Evolutionary conservation across 164 flowering plant species (phyloP), one percentile per base, ranked within the genome.

Genomic region (Stephania japonica): DNA sequence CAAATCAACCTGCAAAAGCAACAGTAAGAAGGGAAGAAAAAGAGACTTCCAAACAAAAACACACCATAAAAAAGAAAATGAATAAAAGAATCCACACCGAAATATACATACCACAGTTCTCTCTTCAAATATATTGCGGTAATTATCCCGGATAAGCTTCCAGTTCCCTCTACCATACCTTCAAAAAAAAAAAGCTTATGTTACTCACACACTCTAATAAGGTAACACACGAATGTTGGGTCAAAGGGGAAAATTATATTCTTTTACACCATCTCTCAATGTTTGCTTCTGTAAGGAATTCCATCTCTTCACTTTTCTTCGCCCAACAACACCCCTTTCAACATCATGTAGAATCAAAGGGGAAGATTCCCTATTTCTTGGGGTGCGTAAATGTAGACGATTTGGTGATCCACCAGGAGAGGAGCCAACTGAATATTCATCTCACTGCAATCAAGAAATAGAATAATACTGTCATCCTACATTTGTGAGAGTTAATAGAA

Each of bases 81-180:
- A n/a, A n/a, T n/a, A n/a, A n/a, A n/a, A 70, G 6, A 56, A 69
- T 8, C 69, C 7, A 42, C 11, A 32, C n/a, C 18, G n/a, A 56
- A 5, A 56, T 56, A 11, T 56, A 68, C 9, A 72, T 80, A 91
- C 96, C 81, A 78, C 85, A 12, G 89, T 90, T 81, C 95, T 84
- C 21, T 77, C 90, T 23, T 80, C 81, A 77, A 92, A 92, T 64
- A 80, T 70, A 0, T 83, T 84, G 61, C 72, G 78, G 64, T 83
- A 76, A 12, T 63, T 13, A 24, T 72, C 75, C 23, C 85, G 73
- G 42, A 92, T 92, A 21, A 74, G 14, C 77, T 83, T 89, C 97
- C 97, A 91, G 56, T 82, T 87, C 71, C 94, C 97, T 78, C 14
- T 75, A 10, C 94, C 93, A 73, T 50, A 81, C 79, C 93, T 87